phyloP scores from a whole-genome alignment of 768 basidiomycete genomes.

The Pholiota conissans region DNA sequence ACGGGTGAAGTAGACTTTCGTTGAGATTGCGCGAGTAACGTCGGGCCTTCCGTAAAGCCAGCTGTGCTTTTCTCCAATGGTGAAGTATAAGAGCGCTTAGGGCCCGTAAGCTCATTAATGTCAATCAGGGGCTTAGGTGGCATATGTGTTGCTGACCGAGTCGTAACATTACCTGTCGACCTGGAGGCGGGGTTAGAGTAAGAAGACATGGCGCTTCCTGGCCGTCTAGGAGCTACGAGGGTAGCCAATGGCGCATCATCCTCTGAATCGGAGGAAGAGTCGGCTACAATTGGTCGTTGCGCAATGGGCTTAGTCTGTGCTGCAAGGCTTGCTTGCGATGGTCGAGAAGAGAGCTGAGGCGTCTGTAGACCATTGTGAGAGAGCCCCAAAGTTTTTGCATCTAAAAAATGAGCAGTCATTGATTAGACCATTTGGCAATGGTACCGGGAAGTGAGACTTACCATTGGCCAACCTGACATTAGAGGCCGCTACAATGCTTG shows the following conservation, averaged over 20 bases:
- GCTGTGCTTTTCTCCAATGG: constrained; percentile 20
- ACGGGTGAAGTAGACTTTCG: not conserved
- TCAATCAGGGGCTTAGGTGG: constrained; percentile 50
- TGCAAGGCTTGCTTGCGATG: not conserved
- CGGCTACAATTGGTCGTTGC: constrained; percentile 17
- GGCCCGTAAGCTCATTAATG: constrained; percentile 42
- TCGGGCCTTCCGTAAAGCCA: constrained; percentile 41
- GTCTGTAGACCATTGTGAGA: not conserved
- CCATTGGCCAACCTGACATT: constrained; percentile 29
- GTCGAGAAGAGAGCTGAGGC: not conserved
- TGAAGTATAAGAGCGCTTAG: constrained; percentile 19
- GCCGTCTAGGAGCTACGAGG: constrained; percentile 61
- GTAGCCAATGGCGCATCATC: constrained; percentile 67
- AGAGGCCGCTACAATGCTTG: constrained; percentile 37
- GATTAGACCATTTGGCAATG: not conserved
- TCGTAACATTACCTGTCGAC: constrained; percentile 23
- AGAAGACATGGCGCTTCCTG: constrained; percentile 59
- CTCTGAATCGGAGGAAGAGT: constrained; percentile 39
- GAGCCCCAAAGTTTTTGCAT: not conserved
- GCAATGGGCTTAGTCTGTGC: not conserved
- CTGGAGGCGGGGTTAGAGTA: constrained; percentile 28
- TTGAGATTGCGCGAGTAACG: constrained; percentile 24
- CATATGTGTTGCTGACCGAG: constrained; percentile 23
- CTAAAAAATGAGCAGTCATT: not conserved
- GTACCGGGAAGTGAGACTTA: constrained; percentile 20